Base-by-base conservation (phyloP, 164 flowering plant species). In the Echeveria elegans region DNA sequence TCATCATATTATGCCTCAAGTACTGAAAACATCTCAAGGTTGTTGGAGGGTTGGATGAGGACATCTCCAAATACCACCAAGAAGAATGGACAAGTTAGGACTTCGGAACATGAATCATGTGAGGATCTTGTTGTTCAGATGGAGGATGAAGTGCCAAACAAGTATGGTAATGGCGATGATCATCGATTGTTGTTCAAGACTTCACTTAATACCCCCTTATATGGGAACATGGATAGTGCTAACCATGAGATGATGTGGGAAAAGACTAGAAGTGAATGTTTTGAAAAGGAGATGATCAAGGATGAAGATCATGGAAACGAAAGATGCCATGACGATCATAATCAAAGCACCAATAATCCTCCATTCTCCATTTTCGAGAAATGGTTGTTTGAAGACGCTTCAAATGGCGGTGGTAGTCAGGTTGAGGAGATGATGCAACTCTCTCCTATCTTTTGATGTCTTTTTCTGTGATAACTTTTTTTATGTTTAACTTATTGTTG, bases 11-110 rank as follows among this genome's bases (percentile, higher is more conserved):
- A 92, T 61, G 92, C 92, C 23, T 92, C 95, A 43, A 92, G 96
- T 82, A 83, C 94, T 0, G 88, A 85, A 73, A 92, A 92, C 80
- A 89, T 92, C 31, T 85, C 96, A 12, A 81, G 90, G 47, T 89
- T 92, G 18, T 77, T 92, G 8, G 85, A 89, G 77, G 94, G 94
- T 18, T 92, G 96, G 96, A 88, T 89, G 96, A 89, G 83, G 67
- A 73, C 89, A 21, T 83, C 92, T 34, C 66, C 66, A 16, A 21
- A 40, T 29, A 34, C 66, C 45, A 63, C 7, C 66, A 32, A 18
- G 28, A 63, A 63, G 58, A 23, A 21, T 52, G 58, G 58, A 56
- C 61, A 56, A 56, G 32, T 12, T 56, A 56, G 32, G 6, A 56
- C 32, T 26, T 56, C 32, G 11, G 61, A 56, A 56, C 61, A 56